phyloP scores from a whole-genome alignment of 2,329 filamentous ascomycete genomes.

The Rutstroemia sp. region DNA sequence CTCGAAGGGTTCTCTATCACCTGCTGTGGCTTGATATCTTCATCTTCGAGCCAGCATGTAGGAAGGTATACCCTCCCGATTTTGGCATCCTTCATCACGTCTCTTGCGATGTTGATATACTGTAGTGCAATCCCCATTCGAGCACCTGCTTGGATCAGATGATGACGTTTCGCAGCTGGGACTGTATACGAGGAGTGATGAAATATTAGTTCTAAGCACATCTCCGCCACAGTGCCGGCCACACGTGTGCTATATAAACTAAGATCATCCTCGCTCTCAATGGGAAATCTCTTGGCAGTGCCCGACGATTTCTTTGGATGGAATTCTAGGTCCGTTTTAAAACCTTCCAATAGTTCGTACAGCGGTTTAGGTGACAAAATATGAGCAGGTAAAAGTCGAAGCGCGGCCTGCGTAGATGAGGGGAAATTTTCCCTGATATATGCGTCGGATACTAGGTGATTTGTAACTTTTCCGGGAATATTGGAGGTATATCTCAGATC shows the following conservation, averaged over 20 bases:
- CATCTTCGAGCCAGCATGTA: slow-evolving; percentile 52
- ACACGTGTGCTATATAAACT: slow-evolving; percentile 59
- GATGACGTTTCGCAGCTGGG: slow-evolving; percentile 27
- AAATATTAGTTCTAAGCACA: slow-evolving; percentile 61
- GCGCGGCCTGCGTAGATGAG: slow-evolving; percentile 34
- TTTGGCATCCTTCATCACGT: slow-evolving; percentile 59
- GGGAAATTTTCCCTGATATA: slow-evolving; percentile 24
- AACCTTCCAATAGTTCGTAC: slow-evolving; percentile 58
- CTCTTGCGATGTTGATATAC: slow-evolving; percentile 69
- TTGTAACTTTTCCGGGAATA: slow-evolving; percentile 22
- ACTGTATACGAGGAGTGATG: slow-evolving; percentile 36
- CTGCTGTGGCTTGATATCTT: slow-evolving; percentile 44
- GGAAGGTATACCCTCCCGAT: slow-evolving; percentile 65
- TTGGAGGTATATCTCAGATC: slow-evolving; percentile 40
- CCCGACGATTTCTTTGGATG: slow-evolving; percentile 13
- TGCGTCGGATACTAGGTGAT: slow-evolving; percentile 12
- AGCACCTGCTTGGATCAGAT: slow-evolving; percentile 48
- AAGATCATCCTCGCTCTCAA: slow-evolving; percentile 50
- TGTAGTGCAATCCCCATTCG: slow-evolving; percentile 70
- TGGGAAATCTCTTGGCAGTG: slow-evolving; percentile 39
- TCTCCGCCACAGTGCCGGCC: slow-evolving; percentile 63
- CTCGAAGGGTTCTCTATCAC: slow-evolving; percentile 44
- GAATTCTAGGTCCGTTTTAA: slow-evolving; percentile 61
- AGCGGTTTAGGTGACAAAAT: slow-evolving; percentile 52
- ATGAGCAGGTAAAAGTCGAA: slow-evolving; percentile 50